Percentiles rank a stretch among this genome's conserved stretches.
Conservation (phyloP, 2,329 filamentous ascomycete species). For the Westerdykella ornata region DNA sequence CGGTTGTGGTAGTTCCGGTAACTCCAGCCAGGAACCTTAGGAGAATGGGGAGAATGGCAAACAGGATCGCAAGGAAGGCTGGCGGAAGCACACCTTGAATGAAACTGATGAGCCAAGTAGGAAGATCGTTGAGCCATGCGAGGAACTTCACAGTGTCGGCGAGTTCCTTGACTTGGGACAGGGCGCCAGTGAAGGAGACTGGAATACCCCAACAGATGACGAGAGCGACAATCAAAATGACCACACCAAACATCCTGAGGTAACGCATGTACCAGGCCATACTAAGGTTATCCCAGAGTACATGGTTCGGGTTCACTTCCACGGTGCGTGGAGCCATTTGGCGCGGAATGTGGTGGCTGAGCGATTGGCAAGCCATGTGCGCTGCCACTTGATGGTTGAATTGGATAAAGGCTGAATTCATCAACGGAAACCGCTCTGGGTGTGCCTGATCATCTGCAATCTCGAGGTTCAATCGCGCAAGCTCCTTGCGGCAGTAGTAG, state of each 20-base stretch:
- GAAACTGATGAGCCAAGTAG: constrained; percentile 55
- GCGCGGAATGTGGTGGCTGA: constrained; percentile 83
- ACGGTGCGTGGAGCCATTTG: constrained; percentile 89
- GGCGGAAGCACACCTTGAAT: constrained; percentile 85
- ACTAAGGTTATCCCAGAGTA: constrained; percentile 96
- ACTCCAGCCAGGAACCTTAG: constrained; percentile 65
- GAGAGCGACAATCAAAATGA: constrained; percentile 63
- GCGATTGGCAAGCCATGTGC: constrained; percentile 93
- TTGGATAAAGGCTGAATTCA: constrained; percentile 97
- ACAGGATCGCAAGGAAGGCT: constrained; percentile 65
- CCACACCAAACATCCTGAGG: constrained; percentile 60
- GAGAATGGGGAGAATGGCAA: constrained; percentile 74
- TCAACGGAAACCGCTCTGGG: constrained; percentile 77
- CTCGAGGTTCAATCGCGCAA: constrained; percentile 82
- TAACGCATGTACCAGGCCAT: constrained; percentile 92
- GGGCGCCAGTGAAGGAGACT: constrained; percentile 75
- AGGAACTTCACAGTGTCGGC: constrained; percentile 63
- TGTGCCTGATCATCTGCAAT: constrained; percentile 86
- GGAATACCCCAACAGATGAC: constrained; percentile 86
- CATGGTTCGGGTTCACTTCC: constrained; percentile 89
- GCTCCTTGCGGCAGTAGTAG: constrained; percentile 77
- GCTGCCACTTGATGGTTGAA: constrained; percentile 97
- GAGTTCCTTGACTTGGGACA: constrained; percentile 70
- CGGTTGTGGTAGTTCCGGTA: constrained; percentile 77
- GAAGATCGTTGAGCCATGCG: constrained; percentile 58